Conservation (phyloP, 1,284 basidiomycete genomes). For the Phylloboletellus chloephorus region DNA sequence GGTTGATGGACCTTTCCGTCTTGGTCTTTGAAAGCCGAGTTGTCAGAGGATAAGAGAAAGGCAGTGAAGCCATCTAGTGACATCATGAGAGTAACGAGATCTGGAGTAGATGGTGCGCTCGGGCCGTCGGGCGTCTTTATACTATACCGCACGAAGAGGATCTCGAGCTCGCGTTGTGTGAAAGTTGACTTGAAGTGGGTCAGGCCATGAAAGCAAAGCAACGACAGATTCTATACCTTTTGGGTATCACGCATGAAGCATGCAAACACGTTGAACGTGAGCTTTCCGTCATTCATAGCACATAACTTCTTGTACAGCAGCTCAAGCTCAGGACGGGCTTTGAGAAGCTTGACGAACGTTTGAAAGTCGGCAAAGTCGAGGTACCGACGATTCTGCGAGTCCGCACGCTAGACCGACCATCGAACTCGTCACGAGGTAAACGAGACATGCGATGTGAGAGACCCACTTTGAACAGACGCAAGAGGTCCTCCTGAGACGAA, state of each 20-base stretch:
- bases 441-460: background rate
- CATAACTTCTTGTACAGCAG: conserved; percentile 55
- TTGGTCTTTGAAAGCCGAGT: conserved; percentile 50
- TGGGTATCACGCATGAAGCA: conserved; percentile 66
- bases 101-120: conserved; percentile 4
- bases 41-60: conserved; percentile 72
- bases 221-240: conserved; percentile 40
- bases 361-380: conserved; percentile 86
- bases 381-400: conserved; percentile 56
- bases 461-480: conserved; percentile 59
- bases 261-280: conserved; percentile 57
- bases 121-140: conserved; percentile 15
- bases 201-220: conserved; percentile 4
- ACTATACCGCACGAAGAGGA: conserved; percentile 54
- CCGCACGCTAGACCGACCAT: conserved; percentile 53
- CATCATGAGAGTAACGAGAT: conserved; percentile 35
- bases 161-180: conserved; percentile 41
- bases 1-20: conserved; percentile 47
- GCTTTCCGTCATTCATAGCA: conserved; percentile 33
- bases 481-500: conserved; percentile 56
- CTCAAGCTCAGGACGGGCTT: conserved; percentile 78
- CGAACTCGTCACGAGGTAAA: background rate
- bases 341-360: conserved; percentile 79
- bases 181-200: conserved; percentile 42
- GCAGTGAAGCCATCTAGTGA: conserved; percentile 62